Evolutionary conservation across 1,284 basidiomycete species (phyloP).

Genomic region (Moesziomyces sp.): DNA sequence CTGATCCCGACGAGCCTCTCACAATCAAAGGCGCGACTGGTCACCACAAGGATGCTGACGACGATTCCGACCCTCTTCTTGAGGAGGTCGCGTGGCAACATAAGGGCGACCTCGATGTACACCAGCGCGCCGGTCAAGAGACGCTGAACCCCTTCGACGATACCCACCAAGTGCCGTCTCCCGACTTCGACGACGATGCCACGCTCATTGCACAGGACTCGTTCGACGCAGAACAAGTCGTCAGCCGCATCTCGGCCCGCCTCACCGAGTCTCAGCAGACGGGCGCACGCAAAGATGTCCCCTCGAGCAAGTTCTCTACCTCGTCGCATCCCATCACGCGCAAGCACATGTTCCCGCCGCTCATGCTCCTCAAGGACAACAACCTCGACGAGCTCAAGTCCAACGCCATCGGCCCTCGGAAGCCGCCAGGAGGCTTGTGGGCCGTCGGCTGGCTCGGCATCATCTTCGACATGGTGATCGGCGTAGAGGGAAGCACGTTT

Average conservation of each 20-base stretch:
- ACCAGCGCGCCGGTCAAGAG: not conserved
- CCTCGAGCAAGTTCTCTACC: constrained; percentile 45
- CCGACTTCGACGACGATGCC: constrained; percentile 27
- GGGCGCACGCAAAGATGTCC: not conserved
- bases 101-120: not conserved
- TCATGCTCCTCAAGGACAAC: constrained; percentile 57
- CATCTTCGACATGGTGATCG: constrained; percentile 60
- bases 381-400: constrained; percentile 62
- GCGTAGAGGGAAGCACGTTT: constrained; percentile 58
- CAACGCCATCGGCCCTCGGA: constrained; percentile 60
- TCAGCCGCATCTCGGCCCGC: constrained; percentile 42
- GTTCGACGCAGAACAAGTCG: constrained; percentile 28
- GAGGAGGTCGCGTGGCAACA: not conserved
- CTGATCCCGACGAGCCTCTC: not conserved
- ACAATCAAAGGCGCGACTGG: not conserved
- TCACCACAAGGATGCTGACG: constrained; percentile 1
- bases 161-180: not conserved
- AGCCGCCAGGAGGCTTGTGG: constrained; percentile 55
- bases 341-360: constrained; percentile 57
- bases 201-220: constrained; percentile 21
- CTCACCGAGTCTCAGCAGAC: constrained; percentile 9
- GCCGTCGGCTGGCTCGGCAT: constrained; percentile 50
- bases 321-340: constrained; percentile 40
- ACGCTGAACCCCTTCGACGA: constrained; percentile 1
- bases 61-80: not conserved